A percentile compares a stretch with the other conserved stretches of the same genome.
phyloP scores from a whole-genome alignment of 148 eudicot species.

The Chenopodium suecicum region DNA sequence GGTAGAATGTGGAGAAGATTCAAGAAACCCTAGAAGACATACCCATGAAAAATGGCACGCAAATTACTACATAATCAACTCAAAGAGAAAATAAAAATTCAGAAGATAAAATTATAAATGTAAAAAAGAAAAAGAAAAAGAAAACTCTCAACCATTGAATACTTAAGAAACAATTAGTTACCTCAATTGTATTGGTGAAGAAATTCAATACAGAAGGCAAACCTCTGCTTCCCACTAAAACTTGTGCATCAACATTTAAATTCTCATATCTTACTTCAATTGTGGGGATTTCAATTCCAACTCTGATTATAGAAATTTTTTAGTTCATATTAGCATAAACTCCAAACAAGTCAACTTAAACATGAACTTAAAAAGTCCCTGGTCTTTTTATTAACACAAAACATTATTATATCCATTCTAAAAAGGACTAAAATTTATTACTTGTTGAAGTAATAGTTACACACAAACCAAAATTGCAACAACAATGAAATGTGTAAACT shows the following conservation, averaged over 20 bases:
- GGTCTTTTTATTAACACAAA: not conserved
- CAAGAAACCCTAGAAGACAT: slow-evolving; percentile 43
- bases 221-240: slow-evolving; percentile 73
- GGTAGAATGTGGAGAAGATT: slow-evolving; percentile 71
- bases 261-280: slow-evolving; percentile 88
- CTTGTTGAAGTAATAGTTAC: too few relatives aligned
- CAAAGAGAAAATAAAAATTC: not conserved
- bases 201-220: slow-evolving; percentile 78
- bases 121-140: too few relatives aligned
- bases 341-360: not conserved
- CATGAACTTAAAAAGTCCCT: not conserved
- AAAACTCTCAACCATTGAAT: not conserved
- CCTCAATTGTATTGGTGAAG: slow-evolving; percentile 64
- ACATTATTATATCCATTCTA: too few relatives aligned
- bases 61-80: not conserved
- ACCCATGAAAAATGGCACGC: not conserved
- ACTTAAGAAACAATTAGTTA: slow-evolving; percentile 19
- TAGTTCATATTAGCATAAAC: not conserved
- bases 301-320: slow-evolving; percentile 40
- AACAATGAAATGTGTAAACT: too few relatives aligned
- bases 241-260: slow-evolving; percentile 67
- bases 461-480: too few relatives aligned
- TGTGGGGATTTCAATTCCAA: slow-evolving; percentile 75
- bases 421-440: too few relatives aligned
- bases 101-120: not conserved